phyloP scores from a whole-genome alignment of 106 monocot species.

The Allium cepa region DNA sequence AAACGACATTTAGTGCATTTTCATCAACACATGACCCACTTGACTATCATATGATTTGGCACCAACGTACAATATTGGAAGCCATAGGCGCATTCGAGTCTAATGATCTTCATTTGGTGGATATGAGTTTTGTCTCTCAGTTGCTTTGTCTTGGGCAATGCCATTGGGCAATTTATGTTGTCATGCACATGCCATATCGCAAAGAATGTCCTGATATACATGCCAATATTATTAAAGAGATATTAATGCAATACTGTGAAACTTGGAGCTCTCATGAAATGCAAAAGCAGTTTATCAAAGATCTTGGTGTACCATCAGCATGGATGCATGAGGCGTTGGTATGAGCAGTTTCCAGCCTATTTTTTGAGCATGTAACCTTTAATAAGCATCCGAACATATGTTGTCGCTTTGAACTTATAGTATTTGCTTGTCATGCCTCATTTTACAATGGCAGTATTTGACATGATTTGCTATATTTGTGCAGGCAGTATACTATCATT shows the following conservation, averaged over 20 bases:
- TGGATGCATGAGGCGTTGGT: conserved; percentile 98
- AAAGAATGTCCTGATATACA: conserved; percentile 49
- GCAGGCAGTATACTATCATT: conserved; percentile 81
- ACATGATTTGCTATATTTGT: conserved; percentile 10
- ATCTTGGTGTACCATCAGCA: conserved; percentile 81
- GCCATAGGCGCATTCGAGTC: conserved; percentile 67
- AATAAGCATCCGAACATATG: no score
- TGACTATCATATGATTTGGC: conserved; percentile 99
- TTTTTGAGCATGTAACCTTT: neutral
- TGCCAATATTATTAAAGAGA: conserved; percentile 62
- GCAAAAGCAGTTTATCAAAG: conserved; percentile 67
- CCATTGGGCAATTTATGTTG: conserved; percentile 97
- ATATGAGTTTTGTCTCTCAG: conserved; percentile 83
- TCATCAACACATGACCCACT: conserved; percentile 86
- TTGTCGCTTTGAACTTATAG: no score
- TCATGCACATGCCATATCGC: conserved; percentile 60
- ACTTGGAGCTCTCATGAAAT: conserved; percentile 59
- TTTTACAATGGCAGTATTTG: conserved; percentile 4
- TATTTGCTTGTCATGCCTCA: no score
- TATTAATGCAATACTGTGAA: conserved; percentile 82
- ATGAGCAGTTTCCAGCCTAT: conserved; percentile 6
- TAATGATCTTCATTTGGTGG: conserved; percentile 77
- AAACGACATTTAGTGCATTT: conserved; percentile 89
- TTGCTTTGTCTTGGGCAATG: conserved; percentile 75
- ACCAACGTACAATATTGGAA: conserved; percentile 70